A percentile compares a stretch with the other conserved stretches of the same genome.
These are phyloP conservation scores for Pythium brassicae DNA, from an alignment of 352 stramenopile species.

Conservation along the genomic window DNA sequence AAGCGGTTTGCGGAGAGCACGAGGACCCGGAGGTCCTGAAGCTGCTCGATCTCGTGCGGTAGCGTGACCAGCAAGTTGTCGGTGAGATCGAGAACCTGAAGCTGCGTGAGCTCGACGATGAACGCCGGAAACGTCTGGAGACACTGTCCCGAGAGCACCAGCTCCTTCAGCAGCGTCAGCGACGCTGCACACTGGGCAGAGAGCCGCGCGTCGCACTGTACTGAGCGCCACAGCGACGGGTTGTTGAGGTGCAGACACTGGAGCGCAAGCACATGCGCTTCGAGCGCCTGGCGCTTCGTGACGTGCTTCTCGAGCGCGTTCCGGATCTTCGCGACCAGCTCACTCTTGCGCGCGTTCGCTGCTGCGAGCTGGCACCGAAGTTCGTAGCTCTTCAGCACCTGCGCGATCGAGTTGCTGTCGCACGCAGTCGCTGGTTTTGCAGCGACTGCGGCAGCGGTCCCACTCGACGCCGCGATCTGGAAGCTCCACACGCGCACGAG, in stretches of 20 bases:
- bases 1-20: conserved; percentile 16
- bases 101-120: conserved; percentile 11
- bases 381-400: conserved; percentile 28
- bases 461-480: conserved; percentile 12
- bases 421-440: no score
- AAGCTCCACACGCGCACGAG: conserved; percentile 62
- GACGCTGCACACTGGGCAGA: conserved; percentile 3
- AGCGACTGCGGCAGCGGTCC: neutral
- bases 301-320: conserved; percentile 12
- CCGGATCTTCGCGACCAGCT: conserved; percentile 38
- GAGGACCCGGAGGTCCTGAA: conserved; percentile 16
- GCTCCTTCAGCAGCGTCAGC: conserved; percentile 7
- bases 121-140: conserved; percentile 20
- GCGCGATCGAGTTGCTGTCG: conserved; percentile 5
- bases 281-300: neutral
- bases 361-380: conserved; percentile 19
- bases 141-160: conserved; percentile 18
- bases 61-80: conserved; percentile 24
- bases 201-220: conserved; percentile 2
- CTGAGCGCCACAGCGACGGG: conserved; percentile 1
- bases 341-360: conserved; percentile 15
- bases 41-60: conserved; percentile 12
- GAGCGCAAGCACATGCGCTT: conserved; percentile 1
- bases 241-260: conserved; percentile 17
- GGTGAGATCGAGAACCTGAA: conserved; percentile 30